Evolutionary conservation across 192 early-diverging fungal genomes (phyloP), one percentile per base, ranked within the genome.

Genomic region (Backusella westeae): DNA sequence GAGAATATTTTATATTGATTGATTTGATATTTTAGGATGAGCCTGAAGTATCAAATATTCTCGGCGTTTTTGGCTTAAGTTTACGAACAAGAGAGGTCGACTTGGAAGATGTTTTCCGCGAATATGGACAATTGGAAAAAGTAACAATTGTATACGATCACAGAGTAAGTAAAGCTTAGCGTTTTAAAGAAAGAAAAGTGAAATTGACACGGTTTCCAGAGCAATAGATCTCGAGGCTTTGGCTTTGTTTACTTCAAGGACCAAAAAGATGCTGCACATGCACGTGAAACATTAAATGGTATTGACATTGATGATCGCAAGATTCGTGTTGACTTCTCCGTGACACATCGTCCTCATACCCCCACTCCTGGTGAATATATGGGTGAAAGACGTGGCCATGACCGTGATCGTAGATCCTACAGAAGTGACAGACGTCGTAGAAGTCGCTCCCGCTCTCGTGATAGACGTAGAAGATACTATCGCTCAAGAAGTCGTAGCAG

Each of bases 281-380:
- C 92, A 6, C 82, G 85, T 32, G 86, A 88, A 7, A 86, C 80
- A 19, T 83, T 90, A 39, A 90, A 92, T 74, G 91, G 90, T 66
- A 88, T 91, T 85, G 86, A 85, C 66, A 73, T 93, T 59, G 82
- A 92, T 76, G 88, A 86, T 19, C 85, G 90, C 44, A 81, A 82
- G 14, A 86, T 92, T 68, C 80, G 89, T 69, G 88, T 92, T 15
- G 86, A 86, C 75, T 92, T 77, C 71, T 91, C 89, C 3, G 73
- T 91, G 23, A 92, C 91, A 39, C 80, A 82, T 66, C 82, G 87
- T 38, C 77, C 90, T 19, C 91, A 93, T 78, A 84, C 80, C n/a
- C 86, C 91, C 56, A 92, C 91, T n/a, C 91, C 91, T 70, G 91
- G 91, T 69, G 85, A 88, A 78, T 92, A 93, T 74, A 90, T 93